Evolutionary conservation across 352 stramenopile species (phyloP), one percentile per base, ranked within the genome.

Genomic region (Phytophthora pseudosyringae): DNA sequence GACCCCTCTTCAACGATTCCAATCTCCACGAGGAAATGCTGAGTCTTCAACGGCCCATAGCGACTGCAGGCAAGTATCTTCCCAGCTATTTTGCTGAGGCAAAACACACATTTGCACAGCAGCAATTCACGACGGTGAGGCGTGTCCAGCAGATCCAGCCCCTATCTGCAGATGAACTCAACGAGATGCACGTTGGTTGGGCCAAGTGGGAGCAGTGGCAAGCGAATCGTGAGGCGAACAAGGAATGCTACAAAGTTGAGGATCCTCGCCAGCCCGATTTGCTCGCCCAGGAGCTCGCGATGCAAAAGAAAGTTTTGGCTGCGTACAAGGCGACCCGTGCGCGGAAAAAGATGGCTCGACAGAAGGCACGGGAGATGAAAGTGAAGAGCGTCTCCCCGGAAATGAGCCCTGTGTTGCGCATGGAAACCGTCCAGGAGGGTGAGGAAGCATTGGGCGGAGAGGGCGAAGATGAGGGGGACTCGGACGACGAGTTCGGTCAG

Each of bases 301-400:
- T 93, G 69, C 78, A 91, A 48, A 87, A 84, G 63, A 89, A 90
- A 57, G 78, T 94, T 1, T 9, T 91, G 39, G 80, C 73, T 8
- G 81, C 82, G 26, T 88, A 80, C 67, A 93, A 93, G 41, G 78
- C 83, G 7, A 73, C 81, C 8, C 78, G 84, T 0, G 78, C 77
- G 32, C 67, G 73, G 15, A 89, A 88, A 57, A 90, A 85, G 38
- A 65, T 86, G 33, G 84, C 89, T 59, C 75, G 71, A 5, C 80
- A 85, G 29, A 86, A 86, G 28, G 76, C 73, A 4, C 68, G 75
- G 11, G 84, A 93, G 54, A 52, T 70, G 40, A 69, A 80, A 46
- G 66, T 60, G 33, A 80, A 83, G 36, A 68, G 31, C 26, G 39
- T 25, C 4, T 38, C 32, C 12, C 53, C 56, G 52, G 67, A 56